Evolutionary conservation across 768 basidiomycete species (phyloP).

Genomic region (Termitomyces heimii): DNA sequence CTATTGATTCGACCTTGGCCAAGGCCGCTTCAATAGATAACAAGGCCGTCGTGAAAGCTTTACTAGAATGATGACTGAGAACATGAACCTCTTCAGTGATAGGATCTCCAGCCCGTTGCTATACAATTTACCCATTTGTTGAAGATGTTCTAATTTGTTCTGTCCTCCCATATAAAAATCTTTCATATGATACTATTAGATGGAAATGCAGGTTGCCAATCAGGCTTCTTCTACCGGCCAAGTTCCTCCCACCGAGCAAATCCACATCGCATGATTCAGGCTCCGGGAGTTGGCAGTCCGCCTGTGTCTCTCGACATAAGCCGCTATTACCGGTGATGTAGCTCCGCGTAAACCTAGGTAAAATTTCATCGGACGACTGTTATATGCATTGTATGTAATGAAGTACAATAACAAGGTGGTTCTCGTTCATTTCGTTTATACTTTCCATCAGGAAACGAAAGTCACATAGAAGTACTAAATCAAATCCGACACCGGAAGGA

Average conservation of each 20-base stretch:
- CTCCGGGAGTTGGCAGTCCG: background rate
- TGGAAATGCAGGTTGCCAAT: background rate
- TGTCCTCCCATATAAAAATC: background rate
- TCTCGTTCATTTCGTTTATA: background rate
- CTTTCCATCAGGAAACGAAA: no score
- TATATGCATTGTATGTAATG: background rate
- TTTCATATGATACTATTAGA: background rate
- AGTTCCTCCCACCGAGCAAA: background rate
- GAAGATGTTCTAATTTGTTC: no score
- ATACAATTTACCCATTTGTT: background rate
- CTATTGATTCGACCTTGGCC: slow-evolving; percentile 1
- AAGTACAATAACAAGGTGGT: background rate
- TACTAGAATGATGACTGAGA: background rate
- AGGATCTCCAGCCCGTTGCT: background rate
- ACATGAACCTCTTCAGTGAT: background rate
- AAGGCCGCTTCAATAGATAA: slow-evolving; percentile 4
- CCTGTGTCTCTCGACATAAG: background rate
- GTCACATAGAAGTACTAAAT: no score
- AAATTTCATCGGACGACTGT: background rate
- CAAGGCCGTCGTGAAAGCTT: background rate
- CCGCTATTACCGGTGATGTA: no score
- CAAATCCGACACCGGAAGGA: background rate
- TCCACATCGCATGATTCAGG: background rate
- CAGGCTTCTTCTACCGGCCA: background rate
- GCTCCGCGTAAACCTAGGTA: background rate